Conservation (phyloP, 73 alveolate species). For the Paraurostyla sp. region DNA sequence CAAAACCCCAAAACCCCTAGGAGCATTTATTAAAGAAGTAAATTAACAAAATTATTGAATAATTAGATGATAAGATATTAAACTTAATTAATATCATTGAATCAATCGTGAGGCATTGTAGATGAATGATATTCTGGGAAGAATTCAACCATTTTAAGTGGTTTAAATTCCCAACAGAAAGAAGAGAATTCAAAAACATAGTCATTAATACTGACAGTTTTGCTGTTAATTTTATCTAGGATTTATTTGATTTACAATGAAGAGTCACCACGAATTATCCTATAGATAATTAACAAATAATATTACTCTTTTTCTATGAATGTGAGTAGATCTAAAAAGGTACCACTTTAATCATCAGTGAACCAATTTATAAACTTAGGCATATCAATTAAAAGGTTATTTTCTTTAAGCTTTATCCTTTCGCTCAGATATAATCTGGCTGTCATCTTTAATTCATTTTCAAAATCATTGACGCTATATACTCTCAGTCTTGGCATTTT, state of each 20-base stretch:
- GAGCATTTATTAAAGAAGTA: background rate
- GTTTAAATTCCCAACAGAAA: constrained; percentile 29
- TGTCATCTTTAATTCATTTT: background rate
- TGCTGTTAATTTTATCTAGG: background rate
- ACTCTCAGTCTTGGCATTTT: constrained; percentile 28
- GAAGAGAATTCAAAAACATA: background rate
- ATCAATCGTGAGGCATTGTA: too few relatives aligned
- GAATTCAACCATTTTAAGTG: constrained; percentile 14
- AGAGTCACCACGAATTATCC: too few relatives aligned
- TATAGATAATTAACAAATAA: background rate
- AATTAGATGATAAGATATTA: too few relatives aligned
- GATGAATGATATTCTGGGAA: constrained; percentile 25
- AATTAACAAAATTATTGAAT: background rate
- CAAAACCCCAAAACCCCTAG: constrained; percentile 31
- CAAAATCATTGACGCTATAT: constrained; percentile 6
- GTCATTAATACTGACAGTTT: background rate
- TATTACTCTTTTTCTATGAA: constrained; percentile 20
- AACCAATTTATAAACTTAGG: constrained; percentile 46
- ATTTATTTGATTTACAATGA: background rate
- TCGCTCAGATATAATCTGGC: constrained; percentile 16
- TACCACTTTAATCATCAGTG: background rate
- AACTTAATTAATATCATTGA: background rate
- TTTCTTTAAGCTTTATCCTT: constrained; percentile 1
- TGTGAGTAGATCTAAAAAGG: background rate
- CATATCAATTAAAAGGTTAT: background rate